phyloP scores from a whole-genome alignment of 345 rosid species.

The Abelmoschus esculentus region DNA sequence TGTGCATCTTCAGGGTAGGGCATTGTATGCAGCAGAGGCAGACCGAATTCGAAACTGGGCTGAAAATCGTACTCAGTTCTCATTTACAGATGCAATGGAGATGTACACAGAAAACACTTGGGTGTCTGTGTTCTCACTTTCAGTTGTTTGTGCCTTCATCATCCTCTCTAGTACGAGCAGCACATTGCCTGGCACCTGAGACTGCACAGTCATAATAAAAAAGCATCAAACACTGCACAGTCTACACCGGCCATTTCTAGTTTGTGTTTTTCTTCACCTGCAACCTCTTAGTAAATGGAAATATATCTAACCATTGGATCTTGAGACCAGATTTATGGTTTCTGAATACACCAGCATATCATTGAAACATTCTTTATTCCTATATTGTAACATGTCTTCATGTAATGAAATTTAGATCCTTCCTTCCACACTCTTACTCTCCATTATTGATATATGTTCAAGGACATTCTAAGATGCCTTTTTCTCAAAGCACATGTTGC shows the following conservation, averaged over 20 bases:
- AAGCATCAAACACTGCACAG: background rate
- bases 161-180: slow-evolving; percentile 65
- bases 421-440: too few species aligned
- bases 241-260: too few species aligned
- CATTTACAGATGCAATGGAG: slow-evolving; percentile 88
- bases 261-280: too few species aligned
- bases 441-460: too few species aligned
- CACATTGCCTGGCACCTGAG: slow-evolving; percentile 54
- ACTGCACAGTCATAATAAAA: background rate
- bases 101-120: slow-evolving; percentile 84
- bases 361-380: slow-evolving; percentile 8
- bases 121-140: slow-evolving; percentile 91
- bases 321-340: background rate
- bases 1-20: slow-evolving; percentile 62
- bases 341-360: background rate
- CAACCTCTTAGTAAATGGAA: too few species aligned
- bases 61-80: slow-evolving; percentile 63
- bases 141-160: slow-evolving; percentile 91
- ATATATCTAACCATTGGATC: too few species aligned
- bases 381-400: background rate
- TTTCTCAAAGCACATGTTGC: too few species aligned
- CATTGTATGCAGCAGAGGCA: slow-evolving; percentile 86
- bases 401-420: slow-evolving; percentile 2
- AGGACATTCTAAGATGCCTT: too few species aligned
- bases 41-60: slow-evolving; percentile 90